A percentile compares a stretch with the other conserved stretches of the same genome.
phyloP scores from a whole-genome alignment of 2,329 filamentous ascomycete genomes.

The Phyllosticta capitalensis region DNA sequence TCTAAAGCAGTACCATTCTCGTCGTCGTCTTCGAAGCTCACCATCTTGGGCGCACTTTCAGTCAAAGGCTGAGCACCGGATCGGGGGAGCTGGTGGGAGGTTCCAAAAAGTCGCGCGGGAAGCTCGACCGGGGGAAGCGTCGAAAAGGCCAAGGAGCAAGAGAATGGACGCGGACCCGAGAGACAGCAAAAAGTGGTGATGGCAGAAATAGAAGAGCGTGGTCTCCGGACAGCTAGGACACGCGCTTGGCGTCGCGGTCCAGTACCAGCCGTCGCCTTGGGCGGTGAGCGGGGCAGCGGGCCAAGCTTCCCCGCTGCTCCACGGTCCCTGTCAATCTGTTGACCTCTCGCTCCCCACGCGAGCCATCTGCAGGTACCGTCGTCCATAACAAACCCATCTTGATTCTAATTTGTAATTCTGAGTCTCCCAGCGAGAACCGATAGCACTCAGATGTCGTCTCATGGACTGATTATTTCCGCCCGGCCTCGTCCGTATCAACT shows the following conservation, averaged over 20 bases:
- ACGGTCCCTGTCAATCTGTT: background rate
- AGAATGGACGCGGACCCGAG: background rate
- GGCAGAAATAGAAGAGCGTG: background rate
- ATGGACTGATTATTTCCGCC: no score
- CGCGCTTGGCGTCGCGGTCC: background rate
- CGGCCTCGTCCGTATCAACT: no score
- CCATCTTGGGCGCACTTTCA: conserved; percentile 10
- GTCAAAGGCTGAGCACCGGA: background rate
- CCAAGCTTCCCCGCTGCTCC: background rate
- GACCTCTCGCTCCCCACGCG: no score
- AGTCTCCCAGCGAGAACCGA: no score
- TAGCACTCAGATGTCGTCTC: no score
- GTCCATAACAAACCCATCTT: no score
- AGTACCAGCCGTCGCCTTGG: background rate
- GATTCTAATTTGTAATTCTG: no score
- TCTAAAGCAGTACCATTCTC: conserved; percentile 29
- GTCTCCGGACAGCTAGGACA: background rate
- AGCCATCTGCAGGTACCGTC: no score
- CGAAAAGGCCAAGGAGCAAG: background rate
- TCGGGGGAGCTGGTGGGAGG: background rate
- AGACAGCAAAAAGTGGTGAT: background rate
- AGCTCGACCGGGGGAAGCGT: no score
- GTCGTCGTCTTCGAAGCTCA: conserved; percentile 39
- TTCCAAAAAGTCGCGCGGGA: background rate
- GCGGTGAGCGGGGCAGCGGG: background rate